A percentile compares a stretch with the other conserved stretches of the same genome.
Evolutionary conservation across 2,329 filamentous ascomycete species (phyloP).

Genomic region (Orbilia blumenaviensis): DNA sequence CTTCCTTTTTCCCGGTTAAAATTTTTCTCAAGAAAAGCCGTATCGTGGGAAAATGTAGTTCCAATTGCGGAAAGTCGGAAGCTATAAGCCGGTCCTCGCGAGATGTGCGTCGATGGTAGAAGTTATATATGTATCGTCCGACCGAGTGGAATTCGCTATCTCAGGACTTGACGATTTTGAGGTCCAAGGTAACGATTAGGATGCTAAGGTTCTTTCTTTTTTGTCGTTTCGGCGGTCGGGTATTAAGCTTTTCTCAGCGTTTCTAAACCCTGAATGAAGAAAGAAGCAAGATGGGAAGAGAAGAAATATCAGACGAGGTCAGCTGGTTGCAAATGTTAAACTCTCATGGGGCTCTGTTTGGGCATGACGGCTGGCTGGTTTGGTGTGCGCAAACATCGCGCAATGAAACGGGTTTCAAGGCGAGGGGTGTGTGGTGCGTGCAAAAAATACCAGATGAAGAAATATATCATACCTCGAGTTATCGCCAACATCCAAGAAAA

Average conservation of each 20-base stretch:
- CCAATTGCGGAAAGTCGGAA: neutral
- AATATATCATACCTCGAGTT: no score
- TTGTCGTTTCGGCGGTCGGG: slow-evolving; percentile 10
- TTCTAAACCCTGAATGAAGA: neutral
- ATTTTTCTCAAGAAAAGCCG: neutral
- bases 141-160: no score
- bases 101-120: no score
- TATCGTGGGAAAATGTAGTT: neutral
- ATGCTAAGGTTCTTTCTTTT: neutral
- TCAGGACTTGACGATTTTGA: no score
- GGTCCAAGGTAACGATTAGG: no score
- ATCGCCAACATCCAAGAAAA: no score
- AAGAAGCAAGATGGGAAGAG: neutral
- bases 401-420: slow-evolving; percentile 28
- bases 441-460: no score
- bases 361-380: neutral
- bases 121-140: neutral
- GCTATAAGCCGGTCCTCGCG: no score
- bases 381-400: slow-evolving; percentile 44
- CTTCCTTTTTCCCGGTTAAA: neutral
- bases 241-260: neutral
- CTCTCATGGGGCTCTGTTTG: neutral
- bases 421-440: no score
- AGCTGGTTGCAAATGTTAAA: neutral
- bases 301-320: slow-evolving; percentile 6